These are phyloP conservation scores for Microbotryomycetes sp. DNA, from an alignment of 1,284 basidiomycete species.

Conservation along the genomic window DNA sequence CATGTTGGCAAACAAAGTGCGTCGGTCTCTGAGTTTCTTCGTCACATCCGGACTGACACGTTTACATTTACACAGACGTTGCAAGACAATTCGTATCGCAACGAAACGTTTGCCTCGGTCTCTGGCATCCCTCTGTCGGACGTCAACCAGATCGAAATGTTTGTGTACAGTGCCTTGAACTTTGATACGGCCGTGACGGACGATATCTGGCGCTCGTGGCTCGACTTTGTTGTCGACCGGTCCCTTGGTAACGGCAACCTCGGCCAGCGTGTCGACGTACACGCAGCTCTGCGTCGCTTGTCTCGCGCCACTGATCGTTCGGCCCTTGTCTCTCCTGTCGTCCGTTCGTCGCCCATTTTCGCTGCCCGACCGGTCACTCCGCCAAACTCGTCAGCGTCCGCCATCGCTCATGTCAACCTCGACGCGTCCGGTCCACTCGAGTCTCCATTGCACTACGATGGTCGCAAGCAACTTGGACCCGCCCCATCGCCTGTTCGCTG, in stretches of 20 bases:
- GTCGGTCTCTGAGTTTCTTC: not conserved
- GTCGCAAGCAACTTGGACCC: not conserved
- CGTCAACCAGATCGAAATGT: slow-evolving; percentile 33
- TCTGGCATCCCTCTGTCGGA: slow-evolving; percentile 34
- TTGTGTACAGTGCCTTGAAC: slow-evolving; percentile 26
- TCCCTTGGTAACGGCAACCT: slow-evolving; percentile 12
- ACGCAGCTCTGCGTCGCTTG: slow-evolving; percentile 21
- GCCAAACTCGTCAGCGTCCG: not conserved
- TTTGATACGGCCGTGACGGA: slow-evolving; percentile 31
- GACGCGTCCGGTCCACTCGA: slow-evolving; percentile 30
- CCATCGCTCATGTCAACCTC: slow-evolving; percentile 17
- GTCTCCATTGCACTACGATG: slow-evolving; percentile 1
- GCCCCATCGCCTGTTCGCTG: not conserved
- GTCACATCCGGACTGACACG: not conserved
- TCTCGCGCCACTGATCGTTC: slow-evolving; percentile 4
- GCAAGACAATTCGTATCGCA: slow-evolving; percentile 36
- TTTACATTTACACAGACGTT: slow-evolving; percentile 15
- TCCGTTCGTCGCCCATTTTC: not conserved
- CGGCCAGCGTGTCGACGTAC: slow-evolving; percentile 18
- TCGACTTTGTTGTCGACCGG: slow-evolving; percentile 22
- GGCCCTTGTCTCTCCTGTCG: not conserved
- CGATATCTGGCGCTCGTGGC: slow-evolving; percentile 30
- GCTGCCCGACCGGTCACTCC: slow-evolving; percentile 10
- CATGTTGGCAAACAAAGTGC: slow-evolving; percentile 35
- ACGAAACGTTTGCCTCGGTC: slow-evolving; percentile 32